These are phyloP conservation scores for Aspergillus aculeatus DNA, from an alignment of 2,329 filamentous ascomycete species.

Conservation along the genomic window DNA sequence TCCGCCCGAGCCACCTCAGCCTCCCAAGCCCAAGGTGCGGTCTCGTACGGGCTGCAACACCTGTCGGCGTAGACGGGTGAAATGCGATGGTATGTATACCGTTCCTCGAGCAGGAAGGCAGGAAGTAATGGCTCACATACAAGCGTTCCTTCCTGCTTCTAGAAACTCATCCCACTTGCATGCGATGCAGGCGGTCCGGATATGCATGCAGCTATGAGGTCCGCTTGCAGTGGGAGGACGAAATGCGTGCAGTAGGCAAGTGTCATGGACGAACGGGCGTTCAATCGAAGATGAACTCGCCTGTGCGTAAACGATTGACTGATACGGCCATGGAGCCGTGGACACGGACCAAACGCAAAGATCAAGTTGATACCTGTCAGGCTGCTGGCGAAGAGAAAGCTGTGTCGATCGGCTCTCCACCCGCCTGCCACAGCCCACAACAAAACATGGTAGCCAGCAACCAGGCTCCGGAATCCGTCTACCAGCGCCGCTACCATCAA, in stretches of 20 bases:
- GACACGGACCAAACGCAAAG: slow-evolving; percentile 1
- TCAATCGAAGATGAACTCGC: not conserved
- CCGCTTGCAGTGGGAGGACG: slow-evolving; percentile 9
- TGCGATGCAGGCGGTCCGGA: slow-evolving; percentile 5
- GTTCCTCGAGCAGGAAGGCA: not conserved
- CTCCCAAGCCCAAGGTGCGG: not conserved
- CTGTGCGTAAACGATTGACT: not conserved
- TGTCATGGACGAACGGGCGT: slow-evolving; percentile 9
- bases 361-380: not conserved
- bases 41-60: slow-evolving; percentile 7
- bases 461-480: not conserved
- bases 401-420: slow-evolving; percentile 3
- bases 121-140: not conserved
- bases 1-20: not conserved
- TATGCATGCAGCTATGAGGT: slow-evolving; percentile 5
- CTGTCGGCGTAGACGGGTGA: slow-evolving; percentile 9
- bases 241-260: slow-evolving; percentile 7
- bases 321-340: not conserved
- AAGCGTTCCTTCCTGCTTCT: not conserved
- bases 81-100: slow-evolving; percentile 6
- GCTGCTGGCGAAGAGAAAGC: not conserved
- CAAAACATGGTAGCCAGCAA: not conserved
- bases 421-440: not conserved
- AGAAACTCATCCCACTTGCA: slow-evolving; percentile 7
- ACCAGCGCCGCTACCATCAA: not conserved